These are phyloP conservation scores for Calonectria naviculata DNA, from an alignment of 2,329 filamentous ascomycete species.

Conservation along the genomic window DNA sequence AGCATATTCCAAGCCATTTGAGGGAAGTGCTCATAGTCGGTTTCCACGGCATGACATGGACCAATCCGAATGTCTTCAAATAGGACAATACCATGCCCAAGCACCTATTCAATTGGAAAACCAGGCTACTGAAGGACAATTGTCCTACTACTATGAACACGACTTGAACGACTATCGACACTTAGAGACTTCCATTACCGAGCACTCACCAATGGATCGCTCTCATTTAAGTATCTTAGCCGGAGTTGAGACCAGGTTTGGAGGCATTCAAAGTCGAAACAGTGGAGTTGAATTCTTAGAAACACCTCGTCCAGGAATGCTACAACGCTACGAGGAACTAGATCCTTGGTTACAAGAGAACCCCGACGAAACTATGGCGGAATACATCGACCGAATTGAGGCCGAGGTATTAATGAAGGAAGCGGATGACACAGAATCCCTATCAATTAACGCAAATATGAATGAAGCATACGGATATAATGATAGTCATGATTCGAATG, in stretches of 20 bases:
- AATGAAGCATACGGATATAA: not conserved
- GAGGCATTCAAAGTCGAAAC: not conserved
- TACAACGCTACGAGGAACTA: not conserved
- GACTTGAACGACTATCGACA: not conserved
- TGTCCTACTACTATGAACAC: no score
- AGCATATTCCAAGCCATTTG: not conserved
- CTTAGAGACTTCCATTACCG: no score
- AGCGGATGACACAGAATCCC: not conserved
- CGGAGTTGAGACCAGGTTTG: no score
- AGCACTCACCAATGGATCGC: not conserved
- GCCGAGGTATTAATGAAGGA: slow-evolving; percentile 28
- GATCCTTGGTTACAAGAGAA: not conserved
- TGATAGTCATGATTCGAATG: not conserved
- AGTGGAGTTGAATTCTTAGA: not conserved
- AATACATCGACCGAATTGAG: slow-evolving; percentile 43
- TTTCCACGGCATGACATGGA: not conserved
- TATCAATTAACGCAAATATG: not conserved
- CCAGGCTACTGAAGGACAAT: not conserved
- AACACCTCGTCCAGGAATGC: not conserved
- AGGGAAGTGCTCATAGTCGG: not conserved
- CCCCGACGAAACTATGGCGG: slow-evolving; percentile 32
- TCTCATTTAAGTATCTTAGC: no score
- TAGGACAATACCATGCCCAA: not conserved
- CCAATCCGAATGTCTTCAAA: not conserved
- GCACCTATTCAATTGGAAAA: not conserved